Conservation (phyloP, 2,329 filamentous ascomycete species). For the Fusarium camptoceras region DNA sequence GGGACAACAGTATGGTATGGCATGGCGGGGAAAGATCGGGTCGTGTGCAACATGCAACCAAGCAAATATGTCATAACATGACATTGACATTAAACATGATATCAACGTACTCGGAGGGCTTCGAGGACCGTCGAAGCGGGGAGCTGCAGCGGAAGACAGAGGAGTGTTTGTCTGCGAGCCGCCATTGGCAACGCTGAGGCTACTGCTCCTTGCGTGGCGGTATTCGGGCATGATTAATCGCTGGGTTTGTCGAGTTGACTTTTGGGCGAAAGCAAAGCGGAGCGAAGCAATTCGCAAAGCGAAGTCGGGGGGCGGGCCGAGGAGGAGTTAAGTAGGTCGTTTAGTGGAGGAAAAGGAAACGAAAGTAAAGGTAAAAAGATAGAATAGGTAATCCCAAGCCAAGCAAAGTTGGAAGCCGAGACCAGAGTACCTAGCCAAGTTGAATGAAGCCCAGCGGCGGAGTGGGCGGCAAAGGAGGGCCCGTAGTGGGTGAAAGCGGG, state of each 20-base stretch:
- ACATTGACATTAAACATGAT: conserved; percentile 1
- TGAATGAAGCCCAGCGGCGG: conserved; percentile 42
- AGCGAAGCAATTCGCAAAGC: conserved; percentile 34
- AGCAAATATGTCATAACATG: neutral
- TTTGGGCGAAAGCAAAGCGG: conserved; percentile 23
- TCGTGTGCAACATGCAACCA: conserved; percentile 45
- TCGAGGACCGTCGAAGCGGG: conserved; percentile 69
- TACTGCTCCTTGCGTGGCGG: conserved; percentile 68
- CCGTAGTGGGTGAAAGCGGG: conserved; percentile 43
- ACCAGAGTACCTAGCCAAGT: conserved; percentile 16
- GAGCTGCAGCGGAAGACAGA: conserved; percentile 49
- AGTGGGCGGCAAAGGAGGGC: conserved; percentile 46
- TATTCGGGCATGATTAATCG: conserved; percentile 58
- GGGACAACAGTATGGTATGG: conserved; percentile 24
- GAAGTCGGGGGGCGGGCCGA: conserved; percentile 34
- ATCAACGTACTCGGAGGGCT: conserved; percentile 68
- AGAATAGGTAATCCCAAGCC: conserved; percentile 6
- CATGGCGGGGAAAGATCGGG: conserved; percentile 37
- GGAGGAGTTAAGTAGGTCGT: conserved; percentile 16
- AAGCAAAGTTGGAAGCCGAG: conserved; percentile 14
- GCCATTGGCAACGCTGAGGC: conserved; percentile 63
- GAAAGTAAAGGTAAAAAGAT: conserved; percentile 23
- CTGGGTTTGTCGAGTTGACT: conserved; percentile 36
- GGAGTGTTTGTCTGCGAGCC: conserved; percentile 47
- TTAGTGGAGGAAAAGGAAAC: conserved; percentile 12